Evolutionary conservation across 208 protist species (phyloP), one percentile per base, ranked within the genome.

Genomic region (Leishmania braziliensis): DNA sequence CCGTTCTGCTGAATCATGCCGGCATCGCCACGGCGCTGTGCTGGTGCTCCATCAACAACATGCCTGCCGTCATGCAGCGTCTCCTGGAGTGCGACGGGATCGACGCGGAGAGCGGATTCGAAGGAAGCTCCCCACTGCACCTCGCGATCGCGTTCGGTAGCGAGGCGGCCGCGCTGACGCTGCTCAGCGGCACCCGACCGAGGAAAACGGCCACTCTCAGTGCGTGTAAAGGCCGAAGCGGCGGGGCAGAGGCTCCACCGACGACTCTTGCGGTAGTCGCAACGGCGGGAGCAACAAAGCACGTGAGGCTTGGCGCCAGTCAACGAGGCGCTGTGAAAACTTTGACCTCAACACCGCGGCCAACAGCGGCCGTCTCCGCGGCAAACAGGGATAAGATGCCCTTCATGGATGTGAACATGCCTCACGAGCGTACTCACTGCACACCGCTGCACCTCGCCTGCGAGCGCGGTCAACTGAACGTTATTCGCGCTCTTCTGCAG

Each of bases 371-470:
- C 33, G 29, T 48, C n/a, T 33, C 63, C 26, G 18, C 51, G 9
- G 33, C 66, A 2, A 43, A 85, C 2, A 14, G 69, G 1, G 50
- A 50, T n/a, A 43, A 69, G 18, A 88, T 81, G 83, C 89, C 83
- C 6, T 76, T 85, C n/a, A 82, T 97, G 54, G 86, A 95, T 79
- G 87, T 95, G n/a, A 88, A 95, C 81, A 88, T 85, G n/a, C 80
- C 88, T 29, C 91, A 97, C 74, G 85, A 89, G 39, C 88, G 91
- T 16, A 89, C 93, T 0, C 87, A 93, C 26, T 89, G 87, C 78
- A 93, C 86, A 1, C 86, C 93, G n/a, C 85, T 97, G 58, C 93
- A 97, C 72, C 86, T 97, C n/a, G 93, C 93, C 56, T 95, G 91
- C 68, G 91, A 97, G 78, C 83, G 86, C 20, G 91, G 91, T 23